These are phyloP conservation scores for Podospora pseudocomata DNA, from an alignment of 495 filamentous ascomycete genomes.

Conservation along the genomic window DNA sequence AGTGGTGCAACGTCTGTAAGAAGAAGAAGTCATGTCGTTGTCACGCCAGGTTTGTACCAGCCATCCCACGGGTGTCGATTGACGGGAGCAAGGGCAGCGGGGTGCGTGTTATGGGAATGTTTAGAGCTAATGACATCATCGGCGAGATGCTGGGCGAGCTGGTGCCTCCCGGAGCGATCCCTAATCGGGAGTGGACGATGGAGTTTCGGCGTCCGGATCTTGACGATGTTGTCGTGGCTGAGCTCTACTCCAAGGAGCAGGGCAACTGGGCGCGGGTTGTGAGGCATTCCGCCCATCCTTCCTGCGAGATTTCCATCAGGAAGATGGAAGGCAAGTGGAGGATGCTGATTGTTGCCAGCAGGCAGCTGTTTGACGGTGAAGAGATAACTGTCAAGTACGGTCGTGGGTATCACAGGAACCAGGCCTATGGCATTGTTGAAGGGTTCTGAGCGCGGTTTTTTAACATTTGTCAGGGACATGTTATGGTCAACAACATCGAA, in stretches of 20 bases:
- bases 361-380: constrained; percentile 26
- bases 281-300: constrained; percentile 22
- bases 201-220: constrained; percentile 27
- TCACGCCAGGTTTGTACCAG: constrained; percentile 11
- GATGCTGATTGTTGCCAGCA: constrained; percentile 22
- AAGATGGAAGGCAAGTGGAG: constrained; percentile 30
- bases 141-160: constrained; percentile 33
- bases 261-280: constrained; percentile 37
- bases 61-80: constrained; percentile 24
- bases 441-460: constrained; percentile 6
- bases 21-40: constrained; percentile 22
- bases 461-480: background rate
- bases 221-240: constrained; percentile 23
- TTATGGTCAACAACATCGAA: background rate
- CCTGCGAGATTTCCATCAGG: constrained; percentile 20
- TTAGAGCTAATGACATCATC: constrained; percentile 17
- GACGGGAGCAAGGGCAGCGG: constrained; percentile 21
- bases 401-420: constrained; percentile 19
- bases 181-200: constrained; percentile 23
- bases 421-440: constrained; percentile 25
- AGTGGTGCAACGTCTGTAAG: constrained; percentile 17
- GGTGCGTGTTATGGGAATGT: constrained; percentile 20
- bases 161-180: constrained; percentile 18
- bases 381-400: constrained; percentile 32
- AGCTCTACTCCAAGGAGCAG: constrained; percentile 25